Evolutionary conservation across 208 protist species (phyloP).

Genomic region (Trypanosoma platydactyli): DNA sequence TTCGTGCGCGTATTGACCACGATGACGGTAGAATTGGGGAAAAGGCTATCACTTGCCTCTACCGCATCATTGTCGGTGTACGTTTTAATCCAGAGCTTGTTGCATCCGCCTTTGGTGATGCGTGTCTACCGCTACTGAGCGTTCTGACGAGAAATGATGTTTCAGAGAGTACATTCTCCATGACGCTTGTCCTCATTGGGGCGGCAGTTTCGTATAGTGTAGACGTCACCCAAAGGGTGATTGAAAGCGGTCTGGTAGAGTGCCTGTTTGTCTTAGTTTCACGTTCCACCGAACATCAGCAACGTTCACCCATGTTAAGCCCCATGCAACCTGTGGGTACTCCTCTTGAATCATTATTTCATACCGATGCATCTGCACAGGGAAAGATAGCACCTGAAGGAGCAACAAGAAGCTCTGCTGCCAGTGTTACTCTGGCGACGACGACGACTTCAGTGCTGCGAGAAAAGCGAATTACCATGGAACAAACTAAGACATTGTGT

Average conservation of each 20-base stretch:
- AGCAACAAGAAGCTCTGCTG: background rate
- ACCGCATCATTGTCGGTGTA: conserved; percentile 55
- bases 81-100: conserved; percentile 42
- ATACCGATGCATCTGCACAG: background rate
- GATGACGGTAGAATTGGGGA: conserved; percentile 73
- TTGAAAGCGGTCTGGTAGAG: conserved; percentile 43
- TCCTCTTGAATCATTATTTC: background rate
- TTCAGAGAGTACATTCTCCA: conserved; percentile 46
- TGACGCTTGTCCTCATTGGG: conserved; percentile 43
- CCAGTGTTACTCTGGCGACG: background rate
- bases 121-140: conserved; percentile 35
- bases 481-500: conserved; percentile 51
- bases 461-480: conserved; percentile 33
- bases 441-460: conserved; percentile 8
- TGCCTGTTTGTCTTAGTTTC: conserved; percentile 27
- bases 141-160: conserved; percentile 42
- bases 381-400: too few relatives aligned
- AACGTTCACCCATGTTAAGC: background rate
- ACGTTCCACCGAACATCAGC: conserved; percentile 12
- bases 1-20: conserved; percentile 66
- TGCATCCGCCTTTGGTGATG: conserved; percentile 54
- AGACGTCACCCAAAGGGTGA: conserved; percentile 35
- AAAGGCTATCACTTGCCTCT: conserved; percentile 57
- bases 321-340: background rate
- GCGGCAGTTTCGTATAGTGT: conserved; percentile 47